Conservation (phyloP, 1,139 yeast species). For the Protomyces pachydermus region DNA sequence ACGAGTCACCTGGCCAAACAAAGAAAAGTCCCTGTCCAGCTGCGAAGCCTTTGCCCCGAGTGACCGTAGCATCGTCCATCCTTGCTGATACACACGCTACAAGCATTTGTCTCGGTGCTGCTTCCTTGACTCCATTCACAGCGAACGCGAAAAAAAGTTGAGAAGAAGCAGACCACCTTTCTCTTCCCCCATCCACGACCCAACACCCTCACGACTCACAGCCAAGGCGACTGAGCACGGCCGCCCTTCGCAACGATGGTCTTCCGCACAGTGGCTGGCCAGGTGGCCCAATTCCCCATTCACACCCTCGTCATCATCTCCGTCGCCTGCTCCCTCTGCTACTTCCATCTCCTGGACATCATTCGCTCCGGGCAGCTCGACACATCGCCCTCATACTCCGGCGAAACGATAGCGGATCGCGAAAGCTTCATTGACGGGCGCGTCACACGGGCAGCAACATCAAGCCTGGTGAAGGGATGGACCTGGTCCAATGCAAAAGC, state of each 20-base stretch:
- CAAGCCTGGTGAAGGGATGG: background rate
- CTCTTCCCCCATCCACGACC: too few relatives aligned
- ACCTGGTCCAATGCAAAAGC: conserved; percentile 9
- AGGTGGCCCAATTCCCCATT: conserved; percentile 53
- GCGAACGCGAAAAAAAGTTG: too few relatives aligned
- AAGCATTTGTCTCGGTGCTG: too few relatives aligned
- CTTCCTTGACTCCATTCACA: too few relatives aligned
- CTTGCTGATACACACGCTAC: too few relatives aligned
- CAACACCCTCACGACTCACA: too few relatives aligned
- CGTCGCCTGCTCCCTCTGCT: conserved; percentile 72
- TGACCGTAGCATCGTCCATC: too few relatives aligned
- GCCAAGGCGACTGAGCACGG: too few relatives aligned
- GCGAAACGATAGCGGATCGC: conserved; percentile 10
- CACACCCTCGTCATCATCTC: conserved; percentile 76
- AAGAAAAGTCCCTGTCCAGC: too few relatives aligned
- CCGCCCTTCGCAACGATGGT: background rate
- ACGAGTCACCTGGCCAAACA: too few relatives aligned
- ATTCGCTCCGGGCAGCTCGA: conserved; percentile 40
- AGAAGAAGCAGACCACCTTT: too few relatives aligned
- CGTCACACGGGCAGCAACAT: background rate
- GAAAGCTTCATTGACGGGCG: conserved; percentile 10
- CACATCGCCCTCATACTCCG: conserved; percentile 11
- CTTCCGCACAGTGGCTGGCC: background rate
- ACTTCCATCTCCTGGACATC: conserved; percentile 74
- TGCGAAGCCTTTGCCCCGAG: too few relatives aligned